phyloP scores from a whole-genome alignment of 345 rosid genomes.

The Eucalyptus regnans region DNA sequence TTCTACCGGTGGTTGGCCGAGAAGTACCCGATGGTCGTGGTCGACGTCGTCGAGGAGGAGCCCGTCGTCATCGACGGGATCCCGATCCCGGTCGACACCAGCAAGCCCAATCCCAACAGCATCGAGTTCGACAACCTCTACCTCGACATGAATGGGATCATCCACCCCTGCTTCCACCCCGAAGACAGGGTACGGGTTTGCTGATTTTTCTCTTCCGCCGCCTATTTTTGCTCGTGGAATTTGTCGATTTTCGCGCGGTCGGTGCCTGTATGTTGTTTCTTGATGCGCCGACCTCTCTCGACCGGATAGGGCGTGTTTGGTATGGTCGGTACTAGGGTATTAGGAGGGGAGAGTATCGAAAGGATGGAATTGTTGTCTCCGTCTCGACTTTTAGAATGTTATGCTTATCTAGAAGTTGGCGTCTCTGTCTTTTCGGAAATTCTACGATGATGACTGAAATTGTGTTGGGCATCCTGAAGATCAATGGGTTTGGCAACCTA shows the following conservation, averaged over 20 bases:
- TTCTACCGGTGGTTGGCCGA: constrained; percentile 93
- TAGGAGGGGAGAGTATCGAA: not conserved
- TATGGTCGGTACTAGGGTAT: not conserved
- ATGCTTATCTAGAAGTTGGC: not conserved
- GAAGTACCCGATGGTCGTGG: constrained; percentile 68
- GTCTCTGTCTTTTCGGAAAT: not conserved
- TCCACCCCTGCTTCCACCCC: constrained; percentile 97
- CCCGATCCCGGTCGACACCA: constrained; percentile 68
- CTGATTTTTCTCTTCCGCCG: not conserved
- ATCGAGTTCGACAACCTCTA: constrained; percentile 81
- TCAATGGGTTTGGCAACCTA: not conserved
- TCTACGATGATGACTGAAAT: not conserved
- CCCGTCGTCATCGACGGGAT: constrained; percentile 52
- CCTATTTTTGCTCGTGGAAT: not conserved
- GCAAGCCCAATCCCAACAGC: constrained; percentile 71
- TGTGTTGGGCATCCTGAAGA: not conserved
- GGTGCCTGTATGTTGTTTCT: not conserved
- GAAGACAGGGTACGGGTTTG: constrained; percentile 56
- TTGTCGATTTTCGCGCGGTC: not conserved
- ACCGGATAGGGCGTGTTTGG: not conserved
- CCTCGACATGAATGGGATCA: constrained; percentile 98
- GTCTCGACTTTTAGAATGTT: not conserved
- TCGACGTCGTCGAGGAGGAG: constrained; percentile 83
- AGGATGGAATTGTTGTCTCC: not conserved
- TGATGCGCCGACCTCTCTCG: not conserved